Evolutionary conservation across 441 rosid species (phyloP).

Genomic region (Kokia cookei): DNA sequence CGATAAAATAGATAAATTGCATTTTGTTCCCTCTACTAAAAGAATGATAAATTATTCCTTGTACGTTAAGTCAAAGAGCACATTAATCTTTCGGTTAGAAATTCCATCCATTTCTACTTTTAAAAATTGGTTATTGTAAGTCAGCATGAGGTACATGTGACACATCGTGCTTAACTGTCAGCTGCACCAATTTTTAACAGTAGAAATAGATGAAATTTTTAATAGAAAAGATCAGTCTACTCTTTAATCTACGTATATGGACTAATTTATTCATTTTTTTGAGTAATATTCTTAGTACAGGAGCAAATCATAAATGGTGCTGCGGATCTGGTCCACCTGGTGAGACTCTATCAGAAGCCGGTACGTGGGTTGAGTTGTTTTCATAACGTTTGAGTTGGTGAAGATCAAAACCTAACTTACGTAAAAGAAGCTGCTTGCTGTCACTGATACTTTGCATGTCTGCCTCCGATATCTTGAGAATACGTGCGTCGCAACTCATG

Average conservation of each 20-base stretch:
- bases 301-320: conserved; percentile 15
- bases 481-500: conserved; percentile 8
- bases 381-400: conserved; percentile 10
- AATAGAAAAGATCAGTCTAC: rapidly evolving
- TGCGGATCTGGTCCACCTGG: conserved; percentile 36
- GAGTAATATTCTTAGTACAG: too few species aligned
- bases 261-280: too few species aligned
- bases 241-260: too few species aligned
- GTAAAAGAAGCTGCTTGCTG: conserved; percentile 5
- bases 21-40: background rate
- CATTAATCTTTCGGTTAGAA: too few species aligned
- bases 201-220: too few species aligned
- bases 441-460: background rate
- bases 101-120: too few species aligned
- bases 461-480: background rate
- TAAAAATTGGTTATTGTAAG: too few species aligned
- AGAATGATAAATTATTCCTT: too few species aligned
- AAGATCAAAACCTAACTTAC: conserved; percentile 15
- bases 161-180: too few species aligned
- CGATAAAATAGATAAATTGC: background rate
- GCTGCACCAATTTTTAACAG: too few species aligned
- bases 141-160: too few species aligned
- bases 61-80: too few species aligned
- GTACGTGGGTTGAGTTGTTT: background rate
- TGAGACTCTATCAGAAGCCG: conserved; percentile 2